These are phyloP conservation scores for Chalaropsis ovoidea DNA, from an alignment of 2,329 filamentous ascomycete species.

Conservation along the genomic window DNA sequence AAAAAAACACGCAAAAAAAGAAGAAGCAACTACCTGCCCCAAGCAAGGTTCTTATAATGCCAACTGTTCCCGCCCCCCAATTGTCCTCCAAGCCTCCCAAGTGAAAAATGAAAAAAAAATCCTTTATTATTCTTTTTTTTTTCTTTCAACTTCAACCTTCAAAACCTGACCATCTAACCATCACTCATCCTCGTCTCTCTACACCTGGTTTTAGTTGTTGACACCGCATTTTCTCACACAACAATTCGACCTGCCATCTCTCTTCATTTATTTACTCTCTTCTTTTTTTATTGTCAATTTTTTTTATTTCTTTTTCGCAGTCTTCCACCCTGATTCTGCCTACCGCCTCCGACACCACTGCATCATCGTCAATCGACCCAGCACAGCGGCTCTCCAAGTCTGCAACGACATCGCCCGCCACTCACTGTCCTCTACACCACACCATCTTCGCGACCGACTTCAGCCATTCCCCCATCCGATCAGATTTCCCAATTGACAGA, in stretches of 20 bases:
- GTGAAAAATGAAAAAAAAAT: not conserved
- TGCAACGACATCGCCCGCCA: not conserved
- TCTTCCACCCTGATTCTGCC: not conserved
- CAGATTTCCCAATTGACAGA: not conserved
- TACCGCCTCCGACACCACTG: not conserved
- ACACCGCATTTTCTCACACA: not conserved
- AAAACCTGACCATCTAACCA: not conserved
- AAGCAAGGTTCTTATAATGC: slow-evolving; percentile 2
- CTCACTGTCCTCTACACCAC: not conserved
- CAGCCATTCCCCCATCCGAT: not conserved
- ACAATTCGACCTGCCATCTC: not conserved
- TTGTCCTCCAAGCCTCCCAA: not conserved
- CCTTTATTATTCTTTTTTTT: slow-evolving; percentile 3
- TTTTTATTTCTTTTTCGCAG: not conserved
- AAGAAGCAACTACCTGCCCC: not conserved
- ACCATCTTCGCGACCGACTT: not conserved
- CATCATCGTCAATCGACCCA: not conserved
- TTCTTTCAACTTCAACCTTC: slow-evolving; percentile 2
- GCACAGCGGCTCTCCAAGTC: not conserved
- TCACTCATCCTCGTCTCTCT: not conserved
- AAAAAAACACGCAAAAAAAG: not conserved
- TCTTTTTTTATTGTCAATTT: not conserved
- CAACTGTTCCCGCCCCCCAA: slow-evolving; percentile 7
- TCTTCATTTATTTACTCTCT: not conserved
- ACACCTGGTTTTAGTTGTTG: not conserved